Conservation (phyloP, 1,139 yeast genomes). For the Yamadazyma mexicana region DNA sequence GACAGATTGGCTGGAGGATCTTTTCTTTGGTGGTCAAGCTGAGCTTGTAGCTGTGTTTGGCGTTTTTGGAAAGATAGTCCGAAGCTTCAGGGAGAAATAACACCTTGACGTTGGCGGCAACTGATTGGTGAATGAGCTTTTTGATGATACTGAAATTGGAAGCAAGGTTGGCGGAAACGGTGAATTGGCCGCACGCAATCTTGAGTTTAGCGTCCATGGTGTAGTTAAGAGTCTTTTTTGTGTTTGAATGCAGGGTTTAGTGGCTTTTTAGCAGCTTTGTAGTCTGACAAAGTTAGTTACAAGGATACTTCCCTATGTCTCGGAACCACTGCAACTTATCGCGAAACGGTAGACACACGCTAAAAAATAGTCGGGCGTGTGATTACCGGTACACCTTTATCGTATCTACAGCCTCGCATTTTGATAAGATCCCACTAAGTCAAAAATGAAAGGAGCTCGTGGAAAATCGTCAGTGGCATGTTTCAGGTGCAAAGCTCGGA, state of each 20-base stretch:
- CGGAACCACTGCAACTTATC: no score
- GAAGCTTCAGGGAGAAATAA: constrained; percentile 92
- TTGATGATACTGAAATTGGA: constrained; percentile 61
- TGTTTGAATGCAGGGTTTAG: no score
- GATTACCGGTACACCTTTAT: no score
- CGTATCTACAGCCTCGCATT: background rate
- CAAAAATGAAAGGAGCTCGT: background rate
- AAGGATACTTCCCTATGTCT: no score
- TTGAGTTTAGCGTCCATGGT: constrained; percentile 14
- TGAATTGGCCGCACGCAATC: constrained; percentile 85
- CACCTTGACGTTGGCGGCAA: constrained; percentile 56
- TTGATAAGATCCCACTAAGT: background rate
- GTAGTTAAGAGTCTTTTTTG: no score
- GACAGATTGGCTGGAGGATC: constrained; percentile 51
- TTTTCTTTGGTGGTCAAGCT: constrained; percentile 54
- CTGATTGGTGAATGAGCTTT: constrained; percentile 61
- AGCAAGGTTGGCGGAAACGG: constrained; percentile 64
- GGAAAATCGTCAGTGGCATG: constrained; percentile 3
- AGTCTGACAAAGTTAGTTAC: no score
- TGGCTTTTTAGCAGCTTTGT: background rate
- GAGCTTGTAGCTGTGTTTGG: constrained; percentile 61
- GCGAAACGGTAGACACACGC: background rate
- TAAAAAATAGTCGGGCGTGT: background rate
- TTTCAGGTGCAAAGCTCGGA: constrained; percentile 9
- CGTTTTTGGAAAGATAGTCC: constrained; percentile 76